Percentiles rank a stretch among this genome's conserved stretches.
Conservation (phyloP, 2,329 filamentous ascomycete genomes). For the Calonectria pteridis region DNA sequence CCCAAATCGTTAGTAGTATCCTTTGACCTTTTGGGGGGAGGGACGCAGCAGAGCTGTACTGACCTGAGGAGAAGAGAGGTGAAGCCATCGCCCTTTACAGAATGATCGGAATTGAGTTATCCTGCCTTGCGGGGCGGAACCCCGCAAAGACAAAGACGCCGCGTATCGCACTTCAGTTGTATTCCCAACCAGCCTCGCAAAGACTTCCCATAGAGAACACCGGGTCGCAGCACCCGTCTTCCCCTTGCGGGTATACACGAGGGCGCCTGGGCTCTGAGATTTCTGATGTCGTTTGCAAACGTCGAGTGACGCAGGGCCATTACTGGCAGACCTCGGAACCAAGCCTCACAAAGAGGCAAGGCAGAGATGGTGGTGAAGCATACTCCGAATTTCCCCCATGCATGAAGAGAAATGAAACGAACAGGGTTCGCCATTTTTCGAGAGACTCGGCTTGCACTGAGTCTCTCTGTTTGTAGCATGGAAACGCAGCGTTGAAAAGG, state of each 20-base stretch:
- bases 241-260: constrained; percentile 32
- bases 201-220: constrained; percentile 86
- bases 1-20: constrained; percentile 43
- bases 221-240: constrained; percentile 27
- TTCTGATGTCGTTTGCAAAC: constrained; percentile 95
- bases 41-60: constrained; percentile 28
- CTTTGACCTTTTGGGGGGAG: constrained; percentile 23
- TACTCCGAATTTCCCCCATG: constrained; percentile 99
- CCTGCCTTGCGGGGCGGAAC: constrained; percentile 41
- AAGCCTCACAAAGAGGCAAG: neutral
- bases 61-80: constrained; percentile 49
- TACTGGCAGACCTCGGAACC: constrained; percentile 76
- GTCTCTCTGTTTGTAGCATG: constrained; percentile 85
- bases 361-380: constrained; percentile 72
- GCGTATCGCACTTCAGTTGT: constrained; percentile 94
- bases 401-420: constrained; percentile 47
- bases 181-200: constrained; percentile 86
- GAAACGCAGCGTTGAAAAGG: constrained; percentile 95
- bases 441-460: constrained; percentile 30
- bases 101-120: constrained; percentile 95
- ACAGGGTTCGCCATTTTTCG: constrained; percentile 34
- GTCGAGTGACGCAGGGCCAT: constrained; percentile 87
- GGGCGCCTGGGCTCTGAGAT: constrained; percentile 70
- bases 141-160: constrained; percentile 64
- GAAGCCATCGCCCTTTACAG: constrained; percentile 79